Evolutionary conservation across 176 grass and related monocot genomes (phyloP), one percentile per base, ranked within the genome.

Genomic region (Zea mays): DNA sequence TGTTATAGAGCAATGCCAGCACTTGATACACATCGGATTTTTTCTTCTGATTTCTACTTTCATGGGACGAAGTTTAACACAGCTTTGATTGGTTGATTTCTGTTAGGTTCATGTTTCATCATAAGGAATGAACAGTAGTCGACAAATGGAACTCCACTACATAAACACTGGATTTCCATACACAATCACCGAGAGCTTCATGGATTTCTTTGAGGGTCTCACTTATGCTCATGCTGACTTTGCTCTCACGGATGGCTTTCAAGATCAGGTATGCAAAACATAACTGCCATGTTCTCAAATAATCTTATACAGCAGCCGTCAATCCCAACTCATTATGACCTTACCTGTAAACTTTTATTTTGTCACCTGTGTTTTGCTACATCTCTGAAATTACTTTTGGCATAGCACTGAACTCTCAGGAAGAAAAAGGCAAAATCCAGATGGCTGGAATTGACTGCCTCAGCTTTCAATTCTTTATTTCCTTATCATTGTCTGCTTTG

Each of bases 191-290:
- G 91, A 94, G 82, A 98, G 89, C 85, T 94, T 98, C 69, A 92
- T 98, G 96, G 92, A 98, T 92, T 92, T 98, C 68, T 98, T 98
- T 75, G 96, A 98, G 78, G 89, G 91, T 45, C 89, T 98, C 72
- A 86, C 87, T 47, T 98, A 98, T 71, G 96, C 87, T 81, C 89
- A 98, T 57, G 84, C 92, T 81, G 85, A 89, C 93, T 79, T 93
- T 86, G 74, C 81, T 75, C 70, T 92, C 72, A 80, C 89, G 67
- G 91, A 90, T 80, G 85, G 87, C 61, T 88, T 92, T 46, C 91
- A 92, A 76, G 92, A 98, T 79, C 92, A 98, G 85, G 96, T 98
- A 81, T 38, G 45, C 65, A 62, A 58, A 9, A 62, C 10, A 34
- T 3, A 12, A 10, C 27, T 69, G 27, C 67, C 3, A 68, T 48